Percentiles rank a stretch among this genome's conserved stretches.
phyloP scores from a whole-genome alignment of 2,329 filamentous ascomycete genomes.

The Emydomyces testavorans region DNA sequence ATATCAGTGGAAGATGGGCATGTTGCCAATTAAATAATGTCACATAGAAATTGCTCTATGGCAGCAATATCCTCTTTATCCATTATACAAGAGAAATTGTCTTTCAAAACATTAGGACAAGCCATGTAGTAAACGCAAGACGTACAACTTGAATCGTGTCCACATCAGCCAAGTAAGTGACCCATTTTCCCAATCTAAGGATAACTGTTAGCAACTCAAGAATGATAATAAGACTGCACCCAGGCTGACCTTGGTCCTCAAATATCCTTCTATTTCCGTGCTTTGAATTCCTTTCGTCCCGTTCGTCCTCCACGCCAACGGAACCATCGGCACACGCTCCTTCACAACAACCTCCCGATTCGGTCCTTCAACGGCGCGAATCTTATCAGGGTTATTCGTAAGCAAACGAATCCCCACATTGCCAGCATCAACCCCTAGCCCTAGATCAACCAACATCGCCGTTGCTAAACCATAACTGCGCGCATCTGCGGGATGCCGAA shows the following conservation, averaged over 20 bases:
- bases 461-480: conserved; percentile 93
- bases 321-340: conserved; percentile 90
- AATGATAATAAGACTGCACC: neutral
- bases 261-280: conserved; percentile 81
- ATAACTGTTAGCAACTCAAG: neutral
- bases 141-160: neutral
- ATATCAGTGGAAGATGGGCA: no score
- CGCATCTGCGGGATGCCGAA: conserved; percentile 88
- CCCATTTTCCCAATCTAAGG: conserved; percentile 75
- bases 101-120: neutral
- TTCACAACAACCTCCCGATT: conserved; percentile 76
- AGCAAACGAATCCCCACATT: conserved; percentile 55
- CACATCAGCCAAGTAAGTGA: conserved; percentile 49
- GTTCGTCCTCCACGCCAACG: conserved; percentile 76
- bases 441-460: conserved; percentile 81
- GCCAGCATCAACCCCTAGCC: conserved; percentile 54
- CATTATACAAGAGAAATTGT: neutral
- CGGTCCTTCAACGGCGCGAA: conserved; percentile 84
- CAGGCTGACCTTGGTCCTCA: conserved; percentile 74
- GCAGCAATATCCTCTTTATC: neutral
- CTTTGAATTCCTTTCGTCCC: conserved; percentile 69
- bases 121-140: neutral
- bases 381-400: conserved; percentile 97
- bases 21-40: no score
- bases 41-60: no score